Evolutionary conservation across 1,284 basidiomycete species (phyloP).

Genomic region (Inonotus obliquus): DNA sequence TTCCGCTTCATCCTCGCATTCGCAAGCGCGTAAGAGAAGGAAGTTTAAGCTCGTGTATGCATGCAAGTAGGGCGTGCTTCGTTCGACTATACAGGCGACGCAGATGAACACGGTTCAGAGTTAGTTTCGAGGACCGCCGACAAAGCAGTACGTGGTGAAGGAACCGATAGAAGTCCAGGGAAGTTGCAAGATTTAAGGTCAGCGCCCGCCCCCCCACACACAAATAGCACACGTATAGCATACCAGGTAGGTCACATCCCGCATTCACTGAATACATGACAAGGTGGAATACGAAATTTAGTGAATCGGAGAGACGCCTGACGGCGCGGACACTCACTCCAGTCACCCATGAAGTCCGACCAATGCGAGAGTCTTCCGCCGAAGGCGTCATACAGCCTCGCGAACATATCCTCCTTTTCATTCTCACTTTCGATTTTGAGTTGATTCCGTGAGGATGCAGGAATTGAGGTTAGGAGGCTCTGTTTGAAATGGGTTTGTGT

Average conservation of each 20-base stretch:
- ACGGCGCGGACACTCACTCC: conserved; percentile 34
- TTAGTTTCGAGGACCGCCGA: neutral
- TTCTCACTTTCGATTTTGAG: conserved; percentile 32
- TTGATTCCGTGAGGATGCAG: conserved; percentile 44
- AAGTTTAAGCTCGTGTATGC: conserved; percentile 69
- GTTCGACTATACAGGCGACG: conserved; percentile 45
- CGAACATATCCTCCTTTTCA: conserved; percentile 38
- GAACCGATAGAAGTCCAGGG: neutral
- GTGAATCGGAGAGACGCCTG: neutral
- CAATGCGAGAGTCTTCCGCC: conserved; percentile 80
- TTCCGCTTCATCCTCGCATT: conserved; percentile 35
- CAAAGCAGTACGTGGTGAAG: neutral
- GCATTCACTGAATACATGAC: conserved; percentile 28
- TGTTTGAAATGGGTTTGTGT: conserved; percentile 63
- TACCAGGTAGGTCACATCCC: conserved; percentile 30
- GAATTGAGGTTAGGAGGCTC: conserved; percentile 55
- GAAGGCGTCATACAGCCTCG: conserved; percentile 68
- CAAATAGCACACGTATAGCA: conserved; percentile 15
- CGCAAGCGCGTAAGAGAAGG: conserved; percentile 70
- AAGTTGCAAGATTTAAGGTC: neutral
- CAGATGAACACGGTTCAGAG: neutral
- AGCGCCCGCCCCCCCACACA: neutral
- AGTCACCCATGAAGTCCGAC: conserved; percentile 73
- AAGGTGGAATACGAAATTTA: neutral
- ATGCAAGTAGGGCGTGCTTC: conserved; percentile 72